phyloP scores from a whole-genome alignment of 768 basidiomycete species.

The Tricholoma saponaceum region DNA sequence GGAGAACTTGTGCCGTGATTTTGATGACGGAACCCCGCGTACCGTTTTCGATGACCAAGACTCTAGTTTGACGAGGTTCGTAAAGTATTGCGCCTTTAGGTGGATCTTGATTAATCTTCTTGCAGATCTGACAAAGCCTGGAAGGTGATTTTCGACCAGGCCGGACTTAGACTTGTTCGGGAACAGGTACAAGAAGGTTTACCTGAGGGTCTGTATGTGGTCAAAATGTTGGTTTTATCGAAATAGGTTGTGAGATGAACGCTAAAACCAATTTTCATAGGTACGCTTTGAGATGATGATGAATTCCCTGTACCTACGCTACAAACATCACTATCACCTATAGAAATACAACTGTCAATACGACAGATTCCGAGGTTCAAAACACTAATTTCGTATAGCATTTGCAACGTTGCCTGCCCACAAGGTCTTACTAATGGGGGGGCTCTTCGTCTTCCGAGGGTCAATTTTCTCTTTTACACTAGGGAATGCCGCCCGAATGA shows the following conservation, averaged over 20 bases:
- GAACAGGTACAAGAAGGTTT: conserved; percentile 83
- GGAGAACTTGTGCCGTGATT: conserved; percentile 80
- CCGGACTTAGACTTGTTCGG: conserved; percentile 66
- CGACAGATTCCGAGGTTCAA: not conserved
- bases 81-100: not conserved
- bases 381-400: not conserved
- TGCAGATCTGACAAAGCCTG: conserved; percentile 80
- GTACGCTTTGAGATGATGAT: conserved; percentile 51
- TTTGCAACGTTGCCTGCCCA: conserved; percentile 26
- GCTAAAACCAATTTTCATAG: conserved; percentile 24
- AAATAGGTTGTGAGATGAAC: not conserved
- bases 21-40: conserved; percentile 39
- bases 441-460: conserved; percentile 33
- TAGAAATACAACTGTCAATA: not conserved
- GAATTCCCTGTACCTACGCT: not conserved
- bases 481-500: conserved; percentile 57
- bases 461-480: conserved; percentile 47
- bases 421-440: conserved; percentile 51
- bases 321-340: not conserved
- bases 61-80: conserved; percentile 84
- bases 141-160: conserved; percentile 68
- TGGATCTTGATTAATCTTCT: conserved; percentile 5
- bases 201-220: conserved; percentile 73
- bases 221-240: conserved; percentile 67
- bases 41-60: conserved; percentile 80